Evolutionary conservation across 2,329 filamentous ascomycete species (phyloP).

Genomic region (Didymella glomerata): DNA sequence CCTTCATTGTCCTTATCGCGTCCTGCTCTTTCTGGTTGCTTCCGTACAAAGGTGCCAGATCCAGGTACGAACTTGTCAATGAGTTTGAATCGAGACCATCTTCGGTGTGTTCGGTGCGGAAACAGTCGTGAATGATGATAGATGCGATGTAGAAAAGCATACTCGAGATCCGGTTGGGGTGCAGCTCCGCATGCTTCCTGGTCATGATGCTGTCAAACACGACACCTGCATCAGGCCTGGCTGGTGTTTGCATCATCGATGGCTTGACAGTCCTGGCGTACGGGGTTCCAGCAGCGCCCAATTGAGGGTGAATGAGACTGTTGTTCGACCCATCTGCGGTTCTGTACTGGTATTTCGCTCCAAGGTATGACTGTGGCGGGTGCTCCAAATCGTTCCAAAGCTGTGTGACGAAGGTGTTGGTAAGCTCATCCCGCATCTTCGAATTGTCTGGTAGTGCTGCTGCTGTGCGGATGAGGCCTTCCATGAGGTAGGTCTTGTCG

Average conservation of each 20-base stretch:
- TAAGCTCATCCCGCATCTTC: slow-evolving; percentile 52
- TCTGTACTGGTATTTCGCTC: slow-evolving; percentile 57
- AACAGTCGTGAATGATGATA: slow-evolving; percentile 70
- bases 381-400: slow-evolving; percentile 60
- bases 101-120: slow-evolving; percentile 66
- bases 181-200: slow-evolving; percentile 67
- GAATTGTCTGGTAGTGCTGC: slow-evolving; percentile 54
- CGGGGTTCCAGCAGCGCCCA: slow-evolving; percentile 71
- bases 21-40: slow-evolving; percentile 73
- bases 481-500: slow-evolving; percentile 70
- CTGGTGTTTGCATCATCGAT: slow-evolving; percentile 63
- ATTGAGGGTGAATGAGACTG: slow-evolving; percentile 68
- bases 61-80: slow-evolving; percentile 76
- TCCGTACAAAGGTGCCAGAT: slow-evolving; percentile 77
- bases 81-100: slow-evolving; percentile 67
- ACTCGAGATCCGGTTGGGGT: slow-evolving; percentile 76
- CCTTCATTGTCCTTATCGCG: slow-evolving; percentile 68
- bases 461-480: slow-evolving; percentile 62
- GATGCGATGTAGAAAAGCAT: slow-evolving; percentile 79
- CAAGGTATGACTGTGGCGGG: slow-evolving; percentile 57
- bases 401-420: slow-evolving; percentile 55
- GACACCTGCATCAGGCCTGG: slow-evolving; percentile 70
- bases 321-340: slow-evolving; percentile 61
- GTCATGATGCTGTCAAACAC: slow-evolving; percentile 75
- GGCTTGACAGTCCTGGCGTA: slow-evolving; percentile 74